Evolutionary conservation across 73 alveolate species (phyloP).

Genomic region (Blepharisma japonicum): DNA sequence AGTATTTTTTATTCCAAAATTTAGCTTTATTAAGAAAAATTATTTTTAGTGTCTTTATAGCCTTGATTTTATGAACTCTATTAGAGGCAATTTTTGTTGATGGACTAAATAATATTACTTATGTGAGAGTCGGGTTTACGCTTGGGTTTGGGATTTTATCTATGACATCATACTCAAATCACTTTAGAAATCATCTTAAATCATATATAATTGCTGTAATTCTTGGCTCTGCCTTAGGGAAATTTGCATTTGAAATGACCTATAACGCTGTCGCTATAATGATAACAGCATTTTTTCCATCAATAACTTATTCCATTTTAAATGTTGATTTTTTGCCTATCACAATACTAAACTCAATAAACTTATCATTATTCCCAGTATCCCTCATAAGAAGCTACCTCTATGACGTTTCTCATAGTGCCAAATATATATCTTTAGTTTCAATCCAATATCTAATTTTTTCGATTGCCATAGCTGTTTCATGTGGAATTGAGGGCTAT

Average conservation of each 20-base stretch:
- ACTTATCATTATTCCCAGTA: not conserved
- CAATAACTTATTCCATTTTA: not conserved
- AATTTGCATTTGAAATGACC: constrained; percentile 20
- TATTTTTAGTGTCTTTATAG: too few species aligned
- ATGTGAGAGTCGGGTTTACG: too few species aligned
- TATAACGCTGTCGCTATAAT: not conserved
- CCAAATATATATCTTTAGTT: not conserved
- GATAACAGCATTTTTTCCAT: not conserved
- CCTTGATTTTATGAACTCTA: too few species aligned
- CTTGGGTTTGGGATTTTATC: too few species aligned
- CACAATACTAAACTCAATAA: constrained; percentile 2
- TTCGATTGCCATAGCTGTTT: not conserved
- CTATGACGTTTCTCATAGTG: not conserved
- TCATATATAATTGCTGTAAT: not conserved
- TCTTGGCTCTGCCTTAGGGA: not conserved
- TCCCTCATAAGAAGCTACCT: not conserved
- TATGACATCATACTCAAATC: not conserved
- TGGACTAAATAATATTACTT: too few species aligned
- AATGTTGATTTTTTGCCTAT: not conserved
- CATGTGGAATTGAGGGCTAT: constrained; percentile 1
- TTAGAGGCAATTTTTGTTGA: too few species aligned
- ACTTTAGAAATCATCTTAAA: not conserved
- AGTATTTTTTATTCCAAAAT: constrained; percentile 7
- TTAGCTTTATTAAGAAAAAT: not conserved
- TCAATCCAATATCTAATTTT: not conserved